Conservation (phyloP, 768 basidiomycete species). For the Phlegmacium glaucopus region DNA sequence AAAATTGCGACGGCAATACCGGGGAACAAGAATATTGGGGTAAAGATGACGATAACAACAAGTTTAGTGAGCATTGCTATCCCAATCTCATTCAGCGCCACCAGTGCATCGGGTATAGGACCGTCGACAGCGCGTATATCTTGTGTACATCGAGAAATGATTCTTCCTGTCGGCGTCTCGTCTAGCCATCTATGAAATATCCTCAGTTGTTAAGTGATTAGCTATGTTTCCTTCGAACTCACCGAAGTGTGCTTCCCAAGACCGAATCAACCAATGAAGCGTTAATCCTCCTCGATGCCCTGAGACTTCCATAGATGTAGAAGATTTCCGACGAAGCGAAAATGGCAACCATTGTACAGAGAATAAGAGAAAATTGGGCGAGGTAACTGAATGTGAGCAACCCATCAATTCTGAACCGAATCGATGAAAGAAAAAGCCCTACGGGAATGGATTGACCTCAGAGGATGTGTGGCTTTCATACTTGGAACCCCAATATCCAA, state of each 20-base stretch:
- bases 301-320: slow-evolving; percentile 34
- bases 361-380: too few species aligned
- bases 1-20: slow-evolving; percentile 35
- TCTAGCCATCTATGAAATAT: slow-evolving; percentile 14
- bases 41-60: too few species aligned
- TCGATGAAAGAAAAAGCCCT: slow-evolving; percentile 25
- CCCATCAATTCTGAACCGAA: too few species aligned
- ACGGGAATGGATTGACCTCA: slow-evolving; percentile 33
- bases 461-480: slow-evolving; percentile 32
- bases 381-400: too few species aligned
- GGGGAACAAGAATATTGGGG: too few species aligned
- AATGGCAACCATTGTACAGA: too few species aligned
- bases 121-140: too few species aligned
- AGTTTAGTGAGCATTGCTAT: too few species aligned
- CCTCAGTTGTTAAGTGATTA: neutral
- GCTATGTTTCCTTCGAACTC: neutral
- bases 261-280: slow-evolving; percentile 11
- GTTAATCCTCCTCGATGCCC: slow-evolving; percentile 22
- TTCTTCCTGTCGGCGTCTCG: slow-evolving; percentile 16
- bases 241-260: slow-evolving; percentile 15
- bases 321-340: slow-evolving; percentile 7
- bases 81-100: too few species aligned
- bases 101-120: too few species aligned
- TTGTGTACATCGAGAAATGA: too few species aligned
- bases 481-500: slow-evolving; percentile 45